Evolutionary conservation across 2,329 filamentous ascomycete genomes (phyloP).

Genomic region (Aspergillus tamarii): DNA sequence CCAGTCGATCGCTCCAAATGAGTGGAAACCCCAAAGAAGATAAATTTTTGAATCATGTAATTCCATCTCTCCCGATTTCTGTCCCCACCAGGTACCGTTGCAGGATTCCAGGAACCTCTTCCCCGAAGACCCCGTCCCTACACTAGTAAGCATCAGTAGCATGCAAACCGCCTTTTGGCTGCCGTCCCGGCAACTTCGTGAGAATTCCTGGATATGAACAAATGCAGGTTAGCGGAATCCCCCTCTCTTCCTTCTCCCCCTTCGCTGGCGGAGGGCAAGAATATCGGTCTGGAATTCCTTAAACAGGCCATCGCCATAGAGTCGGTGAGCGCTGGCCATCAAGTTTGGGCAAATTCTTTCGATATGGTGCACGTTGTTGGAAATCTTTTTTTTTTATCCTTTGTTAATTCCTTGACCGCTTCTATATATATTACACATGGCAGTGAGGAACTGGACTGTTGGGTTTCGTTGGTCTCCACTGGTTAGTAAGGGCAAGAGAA

Average conservation of each 20-base stretch:
- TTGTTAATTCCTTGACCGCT: slow-evolving; percentile 15
- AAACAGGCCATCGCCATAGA: slow-evolving; percentile 1
- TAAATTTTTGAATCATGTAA: slow-evolving; percentile 5
- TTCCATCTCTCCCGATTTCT: slow-evolving; percentile 4
- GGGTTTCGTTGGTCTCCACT: slow-evolving; percentile 4
- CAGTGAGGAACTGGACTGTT: slow-evolving; percentile 11
- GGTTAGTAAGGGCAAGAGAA: neutral
- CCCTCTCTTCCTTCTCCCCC: neutral
- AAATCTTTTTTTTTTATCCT: neutral
- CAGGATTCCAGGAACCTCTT: slow-evolving; percentile 38
- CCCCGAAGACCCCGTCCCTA: slow-evolving; percentile 34
- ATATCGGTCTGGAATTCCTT: slow-evolving; percentile 8
- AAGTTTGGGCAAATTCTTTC: neutral
- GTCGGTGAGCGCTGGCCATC: slow-evolving; percentile 14
- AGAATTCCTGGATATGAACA: slow-evolving; percentile 5
- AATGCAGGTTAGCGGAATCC: neutral
- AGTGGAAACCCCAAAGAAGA: neutral
- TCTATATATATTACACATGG: slow-evolving; percentile 16
- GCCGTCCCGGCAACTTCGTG: slow-evolving; percentile 17
- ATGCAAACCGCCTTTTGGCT: slow-evolving; percentile 21
- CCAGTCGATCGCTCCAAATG: slow-evolving; percentile 6
- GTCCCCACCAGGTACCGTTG: slow-evolving; percentile 27
- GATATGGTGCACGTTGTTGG: neutral
- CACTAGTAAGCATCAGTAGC: slow-evolving; percentile 32
- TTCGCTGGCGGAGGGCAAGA: neutral